Base-by-base conservation (phyloP, 768 basidiomycete species). In the Myochromella boudieri region DNA sequence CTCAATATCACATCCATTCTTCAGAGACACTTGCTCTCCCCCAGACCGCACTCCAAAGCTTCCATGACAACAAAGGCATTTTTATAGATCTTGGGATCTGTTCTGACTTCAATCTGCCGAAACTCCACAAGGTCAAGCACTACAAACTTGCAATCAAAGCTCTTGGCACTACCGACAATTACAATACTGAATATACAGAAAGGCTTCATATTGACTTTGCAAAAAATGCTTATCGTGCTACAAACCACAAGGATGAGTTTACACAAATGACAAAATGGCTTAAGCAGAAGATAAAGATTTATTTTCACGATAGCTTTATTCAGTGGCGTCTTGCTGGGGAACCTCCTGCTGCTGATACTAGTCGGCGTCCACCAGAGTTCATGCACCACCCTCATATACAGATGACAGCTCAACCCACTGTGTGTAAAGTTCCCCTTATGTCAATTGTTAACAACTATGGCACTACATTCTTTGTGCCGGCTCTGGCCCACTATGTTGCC, bases 41-140 rank as follows among this genome's bases (percentile, higher is more conserved):
- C 0, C 33, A 60, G 1, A 34, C 52, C 0, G 57, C 64, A 0
- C 59, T 75, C 2, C 9, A 49, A 1, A 11, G 20, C 1, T 77
- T 76, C 44, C 73, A 77, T 44, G 18, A 44, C 2, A 56, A 70
- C 53, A 73, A 73, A 42, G 27, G 55, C 6, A 55, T 67, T 2
- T 70, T 76, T 42, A 37, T 71, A 21, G 52, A 60, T 17, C 51
- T 68, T 2, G 64, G 62, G 1, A 59, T 68, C n/a, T 61, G 66
- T 0, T 37, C 59, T 10, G 6, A 65, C 42, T 75, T 73, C 56
- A 71, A 75, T 37, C 57, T 76, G n/a, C 71, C 72, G 1, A 77
- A 77, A 49, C 48, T 75, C 1, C 74, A 76, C 45, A 60, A 51
- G 8, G 44, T 64, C 0, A 29, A 24, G 0, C 76, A 76, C 46